Base-by-base conservation (phyloP, 2,329 filamentous ascomycete species). In the Endoconidiophora laricicola region DNA sequence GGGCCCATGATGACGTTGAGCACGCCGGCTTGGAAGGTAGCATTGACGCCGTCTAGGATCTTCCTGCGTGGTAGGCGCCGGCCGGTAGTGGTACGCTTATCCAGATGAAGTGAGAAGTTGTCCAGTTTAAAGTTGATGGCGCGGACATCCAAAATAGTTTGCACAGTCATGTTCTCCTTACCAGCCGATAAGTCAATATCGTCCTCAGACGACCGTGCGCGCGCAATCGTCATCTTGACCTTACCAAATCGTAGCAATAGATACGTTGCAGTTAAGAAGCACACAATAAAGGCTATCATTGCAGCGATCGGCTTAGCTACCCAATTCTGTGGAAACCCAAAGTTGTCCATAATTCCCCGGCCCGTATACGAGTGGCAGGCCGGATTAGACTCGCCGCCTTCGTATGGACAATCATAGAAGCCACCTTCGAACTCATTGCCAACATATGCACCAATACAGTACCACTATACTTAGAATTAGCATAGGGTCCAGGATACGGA, bases 1-100 rank as follows among this genome's bases (percentile, higher is more conserved):
- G 83, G 83, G 0, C 83, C 83, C 82, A 87, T 86, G 55, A 88
- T 83, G 22, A 86, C 72, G 55, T 87, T 87, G 12, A 88, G 60
- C 12, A 73, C 67, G 0, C 82, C 81, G 0, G 83, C 74, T 44
- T 76, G 70, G 56, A 88, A 87, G 0, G 73, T 76, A 0, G 81
- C 68, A 1, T 71, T 78, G 10, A 87, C 70, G 0, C 81, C 79
- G 49, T 79, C 72, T 12, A 88, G 64, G 9, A 88, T 86, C 0
- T 64, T 70, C 59, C 75, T 77, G 1, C 63, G 66, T 0, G 72
- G 70, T 1, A 72, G 54, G 52, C 66, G 76, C 57, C 69, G 71
- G 6, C 74, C 74, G 1, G 66, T 63, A 0, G 70, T 52, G 0
- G 69, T 69, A 23, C 73, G 69, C 61, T 83, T 86, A 50, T 81